Conservation (phyloP, 768 basidiomycete genomes). For the Termitomyces eurrhizus region DNA sequence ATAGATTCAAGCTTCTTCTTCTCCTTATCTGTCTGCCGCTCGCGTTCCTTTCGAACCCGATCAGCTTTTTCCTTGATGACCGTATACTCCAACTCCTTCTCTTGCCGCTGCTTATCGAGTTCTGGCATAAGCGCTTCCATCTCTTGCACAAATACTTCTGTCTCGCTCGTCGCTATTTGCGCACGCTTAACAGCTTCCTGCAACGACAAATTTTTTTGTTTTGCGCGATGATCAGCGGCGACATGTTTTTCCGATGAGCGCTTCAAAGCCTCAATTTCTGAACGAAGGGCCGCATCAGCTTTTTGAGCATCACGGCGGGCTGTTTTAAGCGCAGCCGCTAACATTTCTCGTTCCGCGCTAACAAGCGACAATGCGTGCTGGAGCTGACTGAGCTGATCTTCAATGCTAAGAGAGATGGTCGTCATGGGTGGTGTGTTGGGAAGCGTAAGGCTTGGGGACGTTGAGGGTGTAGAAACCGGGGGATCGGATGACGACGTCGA, state of each 20-base stretch:
- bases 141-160: slow-evolving; percentile 40
- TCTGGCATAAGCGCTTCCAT: slow-evolving; percentile 42
- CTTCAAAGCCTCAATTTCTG: slow-evolving; percentile 82
- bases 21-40: slow-evolving; percentile 40
- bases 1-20: slow-evolving; percentile 52
- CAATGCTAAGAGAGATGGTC: slow-evolving; percentile 45
- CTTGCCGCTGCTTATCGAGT: slow-evolving; percentile 31
- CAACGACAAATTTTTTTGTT: slow-evolving; percentile 82
- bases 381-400: slow-evolving; percentile 65
- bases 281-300: slow-evolving; percentile 72
- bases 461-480: slow-evolving; percentile 34
- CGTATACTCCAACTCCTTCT: slow-evolving; percentile 39
- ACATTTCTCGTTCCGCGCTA: slow-evolving; percentile 61
- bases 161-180: slow-evolving; percentile 48
- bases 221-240: slow-evolving; percentile 71
- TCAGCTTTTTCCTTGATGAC: slow-evolving; percentile 49
- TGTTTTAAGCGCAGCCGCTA: slow-evolving; percentile 69
- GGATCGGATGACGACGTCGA: slow-evolving; percentile 29
- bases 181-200: slow-evolving; percentile 87
- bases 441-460: slow-evolving; percentile 32
- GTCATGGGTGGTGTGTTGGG: slow-evolving; percentile 29
- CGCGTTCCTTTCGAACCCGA: slow-evolving; percentile 38
- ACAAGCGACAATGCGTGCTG: slow-evolving; percentile 62
- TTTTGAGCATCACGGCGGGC: slow-evolving; percentile 81
- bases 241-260: slow-evolving; percentile 78